Evolutionary conservation across 495 filamentous ascomycete genomes (phyloP).

Genomic region (Penicillium ochrochloron): DNA sequence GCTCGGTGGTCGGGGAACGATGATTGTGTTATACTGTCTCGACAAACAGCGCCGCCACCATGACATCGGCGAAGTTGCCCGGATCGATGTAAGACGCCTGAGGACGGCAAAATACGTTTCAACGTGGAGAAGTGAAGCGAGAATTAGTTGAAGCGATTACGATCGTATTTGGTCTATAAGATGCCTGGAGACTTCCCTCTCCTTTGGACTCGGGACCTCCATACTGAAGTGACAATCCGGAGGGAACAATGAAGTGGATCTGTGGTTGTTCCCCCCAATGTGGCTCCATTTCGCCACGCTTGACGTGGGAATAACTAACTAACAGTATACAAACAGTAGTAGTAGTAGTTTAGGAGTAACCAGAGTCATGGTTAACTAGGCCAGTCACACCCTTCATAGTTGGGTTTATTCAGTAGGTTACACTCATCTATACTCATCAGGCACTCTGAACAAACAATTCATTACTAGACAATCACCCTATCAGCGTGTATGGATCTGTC

Average conservation of each 20-base stretch:
- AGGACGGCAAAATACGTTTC: neutral
- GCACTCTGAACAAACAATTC: neutral
- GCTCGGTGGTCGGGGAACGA: neutral
- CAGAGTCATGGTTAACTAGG: neutral
- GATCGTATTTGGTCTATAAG: neutral
- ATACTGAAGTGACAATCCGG: neutral
- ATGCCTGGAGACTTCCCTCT: neutral
- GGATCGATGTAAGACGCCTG: neutral
- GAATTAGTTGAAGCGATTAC: neutral
- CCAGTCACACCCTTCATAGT: neutral
- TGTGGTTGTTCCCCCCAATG: neutral
- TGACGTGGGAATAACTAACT: neutral
- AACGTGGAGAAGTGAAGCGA: neutral
- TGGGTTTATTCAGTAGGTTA: neutral
- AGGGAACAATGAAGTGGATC: slow-evolving; percentile 6
- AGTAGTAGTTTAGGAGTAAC: no score
- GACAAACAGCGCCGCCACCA: slow-evolving; percentile 20
- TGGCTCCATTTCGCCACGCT: neutral
- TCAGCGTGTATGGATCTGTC: no score
- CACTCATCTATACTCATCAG: neutral
- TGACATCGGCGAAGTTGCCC: slow-evolving; percentile 19
- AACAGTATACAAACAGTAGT: no score
- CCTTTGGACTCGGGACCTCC: neutral
- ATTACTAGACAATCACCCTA: neutral
- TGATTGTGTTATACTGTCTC: neutral